phyloP scores from a whole-genome alignment of 768 basidiomycete genomes.

The Gloeopeniophorella convolvens region DNA sequence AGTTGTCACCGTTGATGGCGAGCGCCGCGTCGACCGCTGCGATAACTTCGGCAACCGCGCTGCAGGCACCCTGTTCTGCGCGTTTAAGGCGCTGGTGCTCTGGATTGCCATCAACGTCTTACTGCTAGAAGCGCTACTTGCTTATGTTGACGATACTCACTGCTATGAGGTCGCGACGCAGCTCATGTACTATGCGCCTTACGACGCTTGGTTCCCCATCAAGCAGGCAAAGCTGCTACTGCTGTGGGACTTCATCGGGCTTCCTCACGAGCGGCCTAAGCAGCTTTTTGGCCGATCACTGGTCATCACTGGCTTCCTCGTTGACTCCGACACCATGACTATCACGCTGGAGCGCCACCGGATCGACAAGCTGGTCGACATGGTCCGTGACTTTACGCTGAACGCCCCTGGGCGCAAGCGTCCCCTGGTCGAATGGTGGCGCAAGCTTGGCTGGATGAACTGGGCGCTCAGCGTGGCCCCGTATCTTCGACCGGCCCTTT shows the following conservation, averaged over 20 bases:
- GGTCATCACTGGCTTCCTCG: constrained; percentile 27
- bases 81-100: constrained; percentile 27
- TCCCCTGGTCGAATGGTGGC: background rate
- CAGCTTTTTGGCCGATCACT: constrained; percentile 30
- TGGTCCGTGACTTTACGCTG: background rate
- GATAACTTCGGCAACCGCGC: constrained; percentile 26
- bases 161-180: constrained; percentile 21
- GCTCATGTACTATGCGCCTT: constrained; percentile 27
- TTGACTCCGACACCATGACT: constrained; percentile 33
- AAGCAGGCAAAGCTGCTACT: constrained; percentile 32
- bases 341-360: constrained; percentile 27
- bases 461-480: no score
- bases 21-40: constrained; percentile 28
- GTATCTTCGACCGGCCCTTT: no score
- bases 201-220: constrained; percentile 25
- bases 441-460: background rate
- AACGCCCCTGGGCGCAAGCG: background rate
- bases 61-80: background rate
- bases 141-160: constrained; percentile 34
- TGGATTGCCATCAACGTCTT: constrained; percentile 32
- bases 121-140: constrained; percentile 20
- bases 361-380: background rate
- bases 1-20: constrained; percentile 26
- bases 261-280: constrained; percentile 38
- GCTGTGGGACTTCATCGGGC: constrained; percentile 39